Percentiles rank a stretch among this genome's conserved stretches.
phyloP scores from a whole-genome alignment of 164 flowering plant genomes.

The Dillenia turbinata region DNA sequence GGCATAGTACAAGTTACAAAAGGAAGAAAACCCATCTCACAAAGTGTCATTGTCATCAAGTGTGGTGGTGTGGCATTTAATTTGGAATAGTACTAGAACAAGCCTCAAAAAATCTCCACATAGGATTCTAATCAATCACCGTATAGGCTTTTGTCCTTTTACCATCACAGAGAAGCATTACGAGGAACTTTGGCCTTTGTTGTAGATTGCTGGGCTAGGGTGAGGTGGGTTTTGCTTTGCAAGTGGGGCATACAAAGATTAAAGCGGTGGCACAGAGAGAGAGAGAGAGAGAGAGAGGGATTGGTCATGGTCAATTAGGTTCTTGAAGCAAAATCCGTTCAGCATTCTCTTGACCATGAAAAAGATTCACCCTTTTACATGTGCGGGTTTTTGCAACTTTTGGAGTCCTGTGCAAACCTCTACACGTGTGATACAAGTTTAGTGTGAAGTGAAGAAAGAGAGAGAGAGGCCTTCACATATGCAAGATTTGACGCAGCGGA shows the following conservation, averaged over 20 bases:
- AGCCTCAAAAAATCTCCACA: constrained; percentile 23
- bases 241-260: constrained; percentile 21
- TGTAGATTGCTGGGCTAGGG: background rate
- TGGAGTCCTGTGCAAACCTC: constrained; percentile 8
- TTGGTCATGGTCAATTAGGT: constrained; percentile 23
- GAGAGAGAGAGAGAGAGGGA: constrained; percentile 2
- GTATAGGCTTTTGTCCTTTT: constrained; percentile 16
- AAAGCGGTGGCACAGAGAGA: constrained; percentile 8
- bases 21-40: background rate
- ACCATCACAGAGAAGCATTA: constrained; percentile 12
- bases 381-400: constrained; percentile 15
- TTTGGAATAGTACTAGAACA: constrained; percentile 8
- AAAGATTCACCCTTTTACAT: constrained; percentile 26
- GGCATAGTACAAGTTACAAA: too few species aligned
- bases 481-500: too few species aligned
- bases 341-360: constrained; percentile 25
- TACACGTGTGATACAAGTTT: constrained; percentile 4
- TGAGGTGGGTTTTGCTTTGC: constrained; percentile 10
- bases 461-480: background rate
- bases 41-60: constrained; percentile 20
- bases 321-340: constrained; percentile 20
- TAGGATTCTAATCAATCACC: constrained; percentile 39
- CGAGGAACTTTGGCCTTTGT: constrained; percentile 20
- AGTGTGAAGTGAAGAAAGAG: background rate
- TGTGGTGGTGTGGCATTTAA: background rate